Conservation (phyloP, 2,329 filamentous ascomycete genomes). For the Pseudocercospora pini-densiflorae region DNA sequence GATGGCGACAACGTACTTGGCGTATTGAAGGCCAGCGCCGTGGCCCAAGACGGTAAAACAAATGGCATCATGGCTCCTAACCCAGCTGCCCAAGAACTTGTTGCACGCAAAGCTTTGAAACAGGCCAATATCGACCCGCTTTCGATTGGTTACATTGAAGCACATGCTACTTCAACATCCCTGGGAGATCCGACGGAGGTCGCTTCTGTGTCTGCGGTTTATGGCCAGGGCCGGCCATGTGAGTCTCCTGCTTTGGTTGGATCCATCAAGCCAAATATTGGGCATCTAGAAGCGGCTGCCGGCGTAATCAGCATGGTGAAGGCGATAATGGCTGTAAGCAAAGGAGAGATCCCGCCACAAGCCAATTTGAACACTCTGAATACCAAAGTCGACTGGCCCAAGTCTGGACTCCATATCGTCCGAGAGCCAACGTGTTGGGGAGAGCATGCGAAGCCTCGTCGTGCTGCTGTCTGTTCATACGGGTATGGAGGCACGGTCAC, state of each 20-base stretch:
- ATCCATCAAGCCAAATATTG: conserved; percentile 42
- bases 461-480: not conserved
- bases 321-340: not conserved
- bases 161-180: conserved; percentile 23
- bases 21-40: conserved; percentile 33
- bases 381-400: not conserved
- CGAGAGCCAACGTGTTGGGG: not conserved
- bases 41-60: conserved; percentile 35
- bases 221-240: not conserved
- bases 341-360: not conserved
- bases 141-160: conserved; percentile 18
- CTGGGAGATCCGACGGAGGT: conserved; percentile 23
- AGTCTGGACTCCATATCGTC: not conserved
- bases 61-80: conserved; percentile 33
- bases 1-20: conserved; percentile 39
- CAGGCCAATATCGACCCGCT: conserved; percentile 22
- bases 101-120: conserved; percentile 5
- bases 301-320: not conserved
- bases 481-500: not conserved
- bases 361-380: not conserved
- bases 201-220: not conserved
- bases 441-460: not conserved
- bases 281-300: conserved; percentile 39
- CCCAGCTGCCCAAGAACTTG: conserved; percentile 1
- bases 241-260: conserved; percentile 34